Base-by-base conservation (phyloP, 2,329 filamentous ascomycete genomes). In the Fusarium multiceps region DNA sequence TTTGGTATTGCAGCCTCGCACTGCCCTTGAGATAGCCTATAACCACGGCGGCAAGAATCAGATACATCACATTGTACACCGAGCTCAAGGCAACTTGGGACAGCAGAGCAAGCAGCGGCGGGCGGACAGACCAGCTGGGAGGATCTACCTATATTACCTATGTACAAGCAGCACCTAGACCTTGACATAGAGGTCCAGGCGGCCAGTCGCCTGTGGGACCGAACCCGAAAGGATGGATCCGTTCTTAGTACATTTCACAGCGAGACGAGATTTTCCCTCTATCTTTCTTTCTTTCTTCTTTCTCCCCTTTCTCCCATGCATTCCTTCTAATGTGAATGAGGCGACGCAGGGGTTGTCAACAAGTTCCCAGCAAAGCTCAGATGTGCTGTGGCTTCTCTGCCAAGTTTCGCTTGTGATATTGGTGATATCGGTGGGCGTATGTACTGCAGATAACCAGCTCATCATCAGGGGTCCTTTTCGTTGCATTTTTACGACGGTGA, bases 161-260 rank as follows among this genome's bases (percentile, higher is more conserved):
- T 48, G 23, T 21, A 27, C 34, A n/a, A 37, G 32, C 21, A 34
- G 32, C 21, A 34, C 30, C 21, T 18, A 21, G 45, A 49, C 48
- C 13, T 37, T 37, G 32, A 43, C 28, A 34, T 55, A 54, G 51
- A 62, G 34, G 34, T 37, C 34, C 42, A 45, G 51, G 58, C n/a
- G 47, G 41, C 42, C 54, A 45, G 32, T 55, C 42, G 21, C 45
- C 12, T 42, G 53, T 56, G 51, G 65, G 53, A 55, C 54, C 34
- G 49, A 67, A 41, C 48, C 48, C 27, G 62, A 70, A 34, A 49
- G 50, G 37, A 63, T 63, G 59, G 41, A 47, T 37, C 61, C 48
- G 42, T 55, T 32, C 43, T 37, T 40, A 65, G 41, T 12, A 45
- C 14, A 37, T n/a, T 37, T 37, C 37, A 62, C 67, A 64, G 67